Evolutionary conservation across 257 asterid genomes (phyloP).

Genomic region (Jasminum sambac): DNA sequence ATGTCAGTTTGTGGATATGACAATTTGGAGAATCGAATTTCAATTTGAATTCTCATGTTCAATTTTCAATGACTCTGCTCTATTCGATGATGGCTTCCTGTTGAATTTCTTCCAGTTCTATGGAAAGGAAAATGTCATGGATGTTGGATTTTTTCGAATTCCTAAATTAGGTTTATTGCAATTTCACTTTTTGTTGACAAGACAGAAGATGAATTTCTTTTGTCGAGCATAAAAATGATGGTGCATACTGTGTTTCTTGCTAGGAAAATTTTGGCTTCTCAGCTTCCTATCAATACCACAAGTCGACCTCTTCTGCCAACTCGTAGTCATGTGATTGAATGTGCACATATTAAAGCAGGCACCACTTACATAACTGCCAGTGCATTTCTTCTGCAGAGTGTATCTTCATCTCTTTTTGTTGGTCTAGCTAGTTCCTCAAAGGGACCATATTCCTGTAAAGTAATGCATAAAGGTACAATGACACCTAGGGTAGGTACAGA

Average conservation of each 20-base stretch:
- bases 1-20: not conserved
- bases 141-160: not conserved
- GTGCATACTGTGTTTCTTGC: slow-evolving; percentile 25
- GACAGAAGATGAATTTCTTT: slow-evolving; percentile 6
- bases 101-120: slow-evolving; percentile 10
- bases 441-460: slow-evolving; percentile 29
- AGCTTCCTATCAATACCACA: slow-evolving; percentile 31
- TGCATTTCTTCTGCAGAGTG: slow-evolving; percentile 33
- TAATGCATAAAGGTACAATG: slow-evolving; percentile 30
- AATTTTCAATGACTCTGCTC: not conserved
- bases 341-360: slow-evolving; percentile 20
- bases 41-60: not conserved
- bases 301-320: slow-evolving; percentile 23
- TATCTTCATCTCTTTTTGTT: slow-evolving; percentile 27
- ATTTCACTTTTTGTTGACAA: slow-evolving; percentile 12
- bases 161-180: slow-evolving; percentile 1
- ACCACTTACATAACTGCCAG: slow-evolving; percentile 20
- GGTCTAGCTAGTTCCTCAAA: slow-evolving; percentile 31
- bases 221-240: slow-evolving; percentile 10
- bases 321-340: slow-evolving; percentile 33
- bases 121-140: not conserved
- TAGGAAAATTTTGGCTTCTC: slow-evolving; percentile 56
- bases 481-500: slow-evolving; percentile 15
- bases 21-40: slow-evolving; percentile 2
- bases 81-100: not conserved